Evolutionary conservation across 257 asterid genomes (phyloP).

Genomic region (Solanum gandarillasii): DNA sequence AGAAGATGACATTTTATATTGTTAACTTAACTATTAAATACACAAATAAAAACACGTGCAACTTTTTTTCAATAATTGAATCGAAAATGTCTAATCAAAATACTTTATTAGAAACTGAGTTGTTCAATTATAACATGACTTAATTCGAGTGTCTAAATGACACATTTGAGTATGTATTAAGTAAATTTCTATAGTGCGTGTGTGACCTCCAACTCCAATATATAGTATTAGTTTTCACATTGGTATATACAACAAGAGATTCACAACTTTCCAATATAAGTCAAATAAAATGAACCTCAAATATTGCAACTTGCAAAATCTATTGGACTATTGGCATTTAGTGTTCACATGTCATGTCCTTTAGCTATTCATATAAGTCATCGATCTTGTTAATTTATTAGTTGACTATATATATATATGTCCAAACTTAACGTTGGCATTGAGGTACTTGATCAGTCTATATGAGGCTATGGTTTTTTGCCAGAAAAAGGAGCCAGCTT

Average conservation of each 20-base stretch:
- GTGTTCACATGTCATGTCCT: not conserved
- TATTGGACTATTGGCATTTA: not conserved
- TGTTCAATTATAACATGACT: fast-evolving
- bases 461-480: not conserved
- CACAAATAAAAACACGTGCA: not conserved
- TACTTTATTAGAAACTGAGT: fast-evolving
- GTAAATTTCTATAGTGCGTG: not conserved
- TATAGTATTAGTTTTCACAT: not conserved
- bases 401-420: not conserved
- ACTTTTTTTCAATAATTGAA: fast-evolving
- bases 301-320: not conserved
- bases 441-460: not conserved
- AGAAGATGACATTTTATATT: no score
- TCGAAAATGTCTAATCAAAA: not conserved
- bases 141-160: not conserved
- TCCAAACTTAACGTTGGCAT: not conserved
- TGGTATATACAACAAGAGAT: not conserved
- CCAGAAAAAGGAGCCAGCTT: not conserved
- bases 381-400: not conserved
- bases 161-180: fast-evolving
- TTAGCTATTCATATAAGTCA: not conserved
- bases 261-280: not conserved
- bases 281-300: not conserved
- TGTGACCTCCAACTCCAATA: not conserved
- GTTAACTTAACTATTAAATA: not conserved